Evolutionary conservation across 352 stramenopile genomes (phyloP), one percentile per base, ranked within the genome.

Genomic region (Pythium aphanidermatum): DNA sequence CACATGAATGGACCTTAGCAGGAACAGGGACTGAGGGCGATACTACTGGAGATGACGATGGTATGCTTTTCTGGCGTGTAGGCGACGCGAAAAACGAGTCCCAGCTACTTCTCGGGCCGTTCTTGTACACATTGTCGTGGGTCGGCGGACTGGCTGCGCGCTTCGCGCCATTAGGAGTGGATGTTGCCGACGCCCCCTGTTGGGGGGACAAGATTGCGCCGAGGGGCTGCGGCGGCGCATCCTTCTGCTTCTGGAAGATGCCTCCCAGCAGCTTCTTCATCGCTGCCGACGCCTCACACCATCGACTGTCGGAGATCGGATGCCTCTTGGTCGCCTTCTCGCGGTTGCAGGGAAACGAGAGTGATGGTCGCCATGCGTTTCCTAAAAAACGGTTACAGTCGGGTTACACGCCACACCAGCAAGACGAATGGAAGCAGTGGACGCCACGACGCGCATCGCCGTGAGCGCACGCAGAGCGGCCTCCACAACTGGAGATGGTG

Each of bases 241-340:
- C 40, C 27, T 44, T 51, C 27, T 66, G 58, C 54, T 74, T 72
- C 51, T 63, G 43, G 58, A 86, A 86, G 48, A 88, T 63, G 23
- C 71, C 64, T 14, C 63, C 70, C 10, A 83, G 49, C 16, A 88
- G 59, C 64, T 84, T 88, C 58, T 88, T 88, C 76, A 88, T 88
- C 19, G 16, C 55, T 2, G 37, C 17, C 27, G 25, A 16, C 40
- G 24, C 31, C 13, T 44, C 12, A 32, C 21, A 13, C 34, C 9
- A 5, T 9, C 20, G 33, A 8, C 8, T n/a, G 33, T 39, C 7
- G 7, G 33, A 11, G 33, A 39, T 39, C 33, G n/a, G n/a, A n/a
- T n/a, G n/a, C n/a, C n/a, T n/a, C n/a, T n/a, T n/a, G n/a, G n/a
- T n/a, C n/a, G n/a, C n/a, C n/a, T n/a, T n/a, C n/a, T n/a, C n/a